A percentile compares a stretch with the other conserved stretches of the same genome.
phyloP scores from a whole-genome alignment of 2,329 filamentous ascomycete genomes.

The Tolypocladium paradoxum region DNA sequence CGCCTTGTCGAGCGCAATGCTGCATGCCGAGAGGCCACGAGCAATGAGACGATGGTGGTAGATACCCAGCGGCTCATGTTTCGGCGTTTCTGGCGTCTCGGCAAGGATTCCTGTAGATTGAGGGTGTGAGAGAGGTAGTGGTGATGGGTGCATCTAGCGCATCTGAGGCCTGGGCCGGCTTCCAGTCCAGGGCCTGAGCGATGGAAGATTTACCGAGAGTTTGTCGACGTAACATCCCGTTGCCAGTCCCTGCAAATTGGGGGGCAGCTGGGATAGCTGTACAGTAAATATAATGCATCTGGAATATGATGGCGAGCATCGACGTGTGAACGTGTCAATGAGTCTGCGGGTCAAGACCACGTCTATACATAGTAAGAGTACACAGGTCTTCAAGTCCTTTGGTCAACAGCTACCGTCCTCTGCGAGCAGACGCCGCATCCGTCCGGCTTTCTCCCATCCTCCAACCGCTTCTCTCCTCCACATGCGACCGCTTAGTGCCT shows the following conservation, averaged over 20 bases:
- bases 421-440: background rate
- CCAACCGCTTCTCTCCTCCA: background rate
- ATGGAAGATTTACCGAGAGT: background rate
- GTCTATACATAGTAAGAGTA: slow-evolving; percentile 8
- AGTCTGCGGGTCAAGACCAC: slow-evolving; percentile 6
- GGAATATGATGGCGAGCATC: slow-evolving; percentile 2
- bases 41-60: slow-evolving; percentile 10
- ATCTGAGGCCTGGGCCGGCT: background rate
- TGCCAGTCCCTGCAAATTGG: background rate
- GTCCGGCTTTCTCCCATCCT: background rate
- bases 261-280: background rate
- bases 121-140: background rate
- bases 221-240: background rate
- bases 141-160: background rate
- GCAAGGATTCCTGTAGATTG: slow-evolving; percentile 10
- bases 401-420: background rate
- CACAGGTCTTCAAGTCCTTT: slow-evolving; percentile 5
- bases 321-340: slow-evolving; percentile 5
- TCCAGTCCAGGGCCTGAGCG: background rate
- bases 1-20: background rate
- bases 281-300: slow-evolving; percentile 5
- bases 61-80: slow-evolving; percentile 10
- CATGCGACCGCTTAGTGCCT: slow-evolving; percentile 27
- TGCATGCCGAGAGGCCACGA: slow-evolving; percentile 5
- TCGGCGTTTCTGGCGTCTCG: slow-evolving; percentile 18